Evolutionary conservation across 257 asterid genomes (phyloP).

Genomic region (Vinca minor): DNA sequence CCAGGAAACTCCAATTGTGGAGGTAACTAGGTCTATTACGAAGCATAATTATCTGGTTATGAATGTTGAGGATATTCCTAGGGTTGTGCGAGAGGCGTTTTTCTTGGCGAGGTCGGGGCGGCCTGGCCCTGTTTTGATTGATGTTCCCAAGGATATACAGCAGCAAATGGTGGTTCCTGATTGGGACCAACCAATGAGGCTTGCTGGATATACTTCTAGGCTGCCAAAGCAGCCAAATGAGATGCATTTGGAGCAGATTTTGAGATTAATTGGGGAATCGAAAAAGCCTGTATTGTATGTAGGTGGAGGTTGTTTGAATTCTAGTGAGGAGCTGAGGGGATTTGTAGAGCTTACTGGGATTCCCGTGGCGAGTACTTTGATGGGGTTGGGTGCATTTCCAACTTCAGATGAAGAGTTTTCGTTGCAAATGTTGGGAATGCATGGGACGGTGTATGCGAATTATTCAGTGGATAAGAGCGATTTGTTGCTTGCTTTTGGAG

Average conservation of each 20-base stretch:
- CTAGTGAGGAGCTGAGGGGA: conserved; percentile 50
- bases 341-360: conserved; percentile 57
- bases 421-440: conserved; percentile 86
- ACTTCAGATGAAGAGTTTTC: conserved; percentile 43
- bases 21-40: conserved; percentile 76
- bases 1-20: conserved; percentile 76
- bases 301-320: conserved; percentile 81
- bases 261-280: conserved; percentile 54
- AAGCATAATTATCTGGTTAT: conserved; percentile 72
- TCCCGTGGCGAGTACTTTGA: conserved; percentile 72
- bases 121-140: conserved; percentile 78
- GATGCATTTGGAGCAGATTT: conserved; percentile 41
- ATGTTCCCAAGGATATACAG: conserved; percentile 74
- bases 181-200: conserved; percentile 59
- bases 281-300: conserved; percentile 67
- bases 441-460: conserved; percentile 76
- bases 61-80: conserved; percentile 64
- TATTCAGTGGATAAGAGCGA: conserved; percentile 71
- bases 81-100: conserved; percentile 62
- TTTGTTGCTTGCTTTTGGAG: conserved; percentile 76
- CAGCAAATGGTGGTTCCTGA: conserved; percentile 69
- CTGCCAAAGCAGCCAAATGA: conserved; percentile 45
- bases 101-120: conserved; percentile 48
- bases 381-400: conserved; percentile 74
- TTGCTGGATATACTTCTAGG: conserved; percentile 54